Conservation (phyloP, 2,329 filamentous ascomycete genomes). For the Fusarium domesticum region DNA sequence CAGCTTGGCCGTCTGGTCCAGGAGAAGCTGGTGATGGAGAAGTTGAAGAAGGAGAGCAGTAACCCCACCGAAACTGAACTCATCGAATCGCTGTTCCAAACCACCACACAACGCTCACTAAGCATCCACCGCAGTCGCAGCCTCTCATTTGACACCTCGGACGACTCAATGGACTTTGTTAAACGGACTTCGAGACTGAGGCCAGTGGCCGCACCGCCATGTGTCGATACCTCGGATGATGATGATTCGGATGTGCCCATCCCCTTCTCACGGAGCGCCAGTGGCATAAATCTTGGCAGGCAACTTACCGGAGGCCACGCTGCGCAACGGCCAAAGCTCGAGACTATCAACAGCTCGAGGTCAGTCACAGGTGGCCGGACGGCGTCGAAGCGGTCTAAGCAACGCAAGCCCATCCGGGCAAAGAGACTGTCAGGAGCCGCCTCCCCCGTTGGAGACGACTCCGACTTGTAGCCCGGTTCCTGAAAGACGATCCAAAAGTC, state of each 20-base stretch:
- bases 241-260: constrained; percentile 28
- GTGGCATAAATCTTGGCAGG: constrained; percentile 23
- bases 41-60: constrained; percentile 40
- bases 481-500: background rate
- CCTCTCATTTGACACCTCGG: constrained; percentile 38
- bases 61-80: constrained; percentile 43
- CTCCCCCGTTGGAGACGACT: constrained; percentile 40
- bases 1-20: constrained; percentile 43
- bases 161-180: constrained; percentile 33
- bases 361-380: constrained; percentile 29
- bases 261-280: constrained; percentile 25
- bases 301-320: constrained; percentile 31
- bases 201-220: constrained; percentile 31
- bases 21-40: constrained; percentile 47
- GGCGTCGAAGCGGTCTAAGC: constrained; percentile 31
- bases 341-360: constrained; percentile 46
- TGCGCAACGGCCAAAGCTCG: constrained; percentile 43
- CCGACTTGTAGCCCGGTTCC: constrained; percentile 25
- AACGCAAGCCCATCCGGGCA: constrained; percentile 30
- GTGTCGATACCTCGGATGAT: constrained; percentile 35
- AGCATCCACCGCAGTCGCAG: constrained; percentile 37
- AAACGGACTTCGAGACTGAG: constrained; percentile 28
- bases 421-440: constrained; percentile 32
- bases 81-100: constrained; percentile 42
- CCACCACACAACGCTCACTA: constrained; percentile 32